Evolutionary conservation across 108 stramenopile species (phyloP), one percentile per base, ranked within the genome.

Genomic region (Cyclotella cryptica): DNA sequence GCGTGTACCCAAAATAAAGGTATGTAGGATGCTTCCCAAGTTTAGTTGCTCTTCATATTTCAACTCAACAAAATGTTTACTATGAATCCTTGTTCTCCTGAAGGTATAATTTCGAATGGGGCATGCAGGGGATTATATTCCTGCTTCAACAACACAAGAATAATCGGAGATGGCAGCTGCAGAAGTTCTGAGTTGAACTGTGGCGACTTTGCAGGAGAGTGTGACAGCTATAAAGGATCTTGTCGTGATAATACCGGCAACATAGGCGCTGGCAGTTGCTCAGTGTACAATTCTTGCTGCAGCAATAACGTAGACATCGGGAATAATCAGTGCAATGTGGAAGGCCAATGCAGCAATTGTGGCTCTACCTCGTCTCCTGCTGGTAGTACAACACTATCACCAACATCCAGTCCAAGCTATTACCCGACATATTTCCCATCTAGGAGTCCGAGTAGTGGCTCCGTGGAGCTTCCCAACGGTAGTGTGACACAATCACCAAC

Each of bases 321-420:
- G 24, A 24, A 9, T 21, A 26, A 24, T 12, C 55, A 55, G 55
- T 55, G 55, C 8, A 55, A 55, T 24, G 24, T 22, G n/a, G 55
- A 2, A 55, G 55, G 55, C 29, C 29, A 39, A n/a, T 42, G 61
- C 40, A 62, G 61, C 19, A 39, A 62, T 62, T 62, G 61, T 40
- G 35, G 39, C 29, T 52, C 51, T 19, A 52, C 21, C 8, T 52
- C 51, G 4, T 18, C 21, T 52, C 51, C 19, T 6, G 18, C 1
- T 52, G 51, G 4, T 8, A 19, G 19, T 52, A 21, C 1, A 1
- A 52, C 21, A 6, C 35, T 6, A 58, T 29, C 24, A 4, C 47
- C 47, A n/a, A 7, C 47, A 49, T 3, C 47, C n/a, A 49, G 47
- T 9, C 47, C 47, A 49, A 49, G 47, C n/a, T n/a, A 49, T 49